Conservation (phyloP, 2,329 filamentous ascomycete genomes). For the Ophiostoma ulmi region DNA sequence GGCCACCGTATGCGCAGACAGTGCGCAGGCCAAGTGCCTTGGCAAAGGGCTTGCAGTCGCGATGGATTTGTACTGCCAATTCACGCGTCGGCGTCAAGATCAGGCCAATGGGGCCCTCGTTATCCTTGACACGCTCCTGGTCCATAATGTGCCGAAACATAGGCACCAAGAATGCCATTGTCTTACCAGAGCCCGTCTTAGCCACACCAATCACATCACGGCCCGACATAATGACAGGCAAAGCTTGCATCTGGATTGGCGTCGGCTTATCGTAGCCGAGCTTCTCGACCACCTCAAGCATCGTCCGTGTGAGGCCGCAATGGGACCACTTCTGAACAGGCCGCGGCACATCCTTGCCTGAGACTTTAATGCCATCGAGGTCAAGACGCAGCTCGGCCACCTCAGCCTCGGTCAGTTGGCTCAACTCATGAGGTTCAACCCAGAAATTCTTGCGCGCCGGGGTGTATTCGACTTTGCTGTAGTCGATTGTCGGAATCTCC, state of each 20-base stretch:
- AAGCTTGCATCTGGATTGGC: conserved; percentile 89
- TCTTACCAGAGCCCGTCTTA: conserved; percentile 97
- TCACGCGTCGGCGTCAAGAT: conserved; percentile 95
- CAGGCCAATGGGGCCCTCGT: conserved; percentile 81
- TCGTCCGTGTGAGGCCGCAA: conserved; percentile 81
- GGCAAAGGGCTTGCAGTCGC: conserved; percentile 89
- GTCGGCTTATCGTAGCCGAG: conserved; percentile 86
- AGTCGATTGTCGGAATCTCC: conserved; percentile 83
- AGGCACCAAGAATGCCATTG: conserved; percentile 86
- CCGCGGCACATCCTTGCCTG: conserved; percentile 80
- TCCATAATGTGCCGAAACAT: conserved; percentile 99
- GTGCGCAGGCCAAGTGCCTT: conserved; percentile 79
- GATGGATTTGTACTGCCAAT: conserved; percentile 86
- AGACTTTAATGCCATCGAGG: conserved; percentile 91
- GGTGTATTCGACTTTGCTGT: conserved; percentile 78
- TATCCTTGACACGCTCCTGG: conserved; percentile 71
- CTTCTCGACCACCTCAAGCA: conserved; percentile 75
- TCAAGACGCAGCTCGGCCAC: conserved; percentile 76
- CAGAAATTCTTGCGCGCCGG: conserved; percentile 93
- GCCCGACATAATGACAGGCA: conserved; percentile 92
- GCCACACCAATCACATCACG: conserved; percentile 93
- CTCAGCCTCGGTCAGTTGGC: conserved; percentile 78
- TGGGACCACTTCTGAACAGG: conserved; percentile 97
- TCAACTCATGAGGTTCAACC: conserved; percentile 78
- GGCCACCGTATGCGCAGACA: conserved; percentile 90